Conservation (phyloP, 805 yeast species). For the Zygosaccharomyces pseudorouxii region DNA sequence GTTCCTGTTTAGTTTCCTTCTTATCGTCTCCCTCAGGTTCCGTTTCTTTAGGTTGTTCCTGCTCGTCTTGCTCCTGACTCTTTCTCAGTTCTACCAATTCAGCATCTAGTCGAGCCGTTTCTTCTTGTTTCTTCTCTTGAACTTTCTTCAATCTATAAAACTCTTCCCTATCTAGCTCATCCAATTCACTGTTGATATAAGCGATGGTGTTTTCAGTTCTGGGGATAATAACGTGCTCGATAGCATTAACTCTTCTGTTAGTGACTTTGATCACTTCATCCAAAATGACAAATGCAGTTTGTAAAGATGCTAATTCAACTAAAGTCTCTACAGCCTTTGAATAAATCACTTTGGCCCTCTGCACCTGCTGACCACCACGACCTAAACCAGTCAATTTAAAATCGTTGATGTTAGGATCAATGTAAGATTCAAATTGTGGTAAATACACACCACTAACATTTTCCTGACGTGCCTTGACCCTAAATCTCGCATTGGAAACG, state of each 20-base stretch:
- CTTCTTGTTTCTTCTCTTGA: constrained; percentile 87
- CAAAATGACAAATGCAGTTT: constrained; percentile 91
- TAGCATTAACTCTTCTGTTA: constrained; percentile 96
- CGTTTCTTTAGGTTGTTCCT: constrained; percentile 12
- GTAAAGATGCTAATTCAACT: constrained; percentile 92
- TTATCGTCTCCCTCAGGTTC: constrained; percentile 19
- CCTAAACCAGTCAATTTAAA: constrained; percentile 96
- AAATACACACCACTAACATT: constrained; percentile 93
- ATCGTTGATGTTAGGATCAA: constrained; percentile 83
- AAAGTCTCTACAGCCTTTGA: constrained; percentile 95
- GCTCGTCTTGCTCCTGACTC: constrained; percentile 25
- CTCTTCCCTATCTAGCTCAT: constrained; percentile 97
- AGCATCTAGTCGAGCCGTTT: constrained; percentile 59
- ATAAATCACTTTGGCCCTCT: constrained; percentile 87
- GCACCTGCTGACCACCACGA: constrained; percentile 97
- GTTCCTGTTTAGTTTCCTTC: constrained; percentile 19
- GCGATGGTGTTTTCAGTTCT: constrained; percentile 93
- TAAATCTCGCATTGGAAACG: constrained; percentile 85
- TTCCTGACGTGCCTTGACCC: constrained; percentile 87
- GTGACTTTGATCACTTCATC: constrained; percentile 98
- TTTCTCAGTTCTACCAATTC: constrained; percentile 35
- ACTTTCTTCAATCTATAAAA: constrained; percentile 94
- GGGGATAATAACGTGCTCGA: constrained; percentile 96
- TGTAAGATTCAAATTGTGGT: constrained; percentile 85
- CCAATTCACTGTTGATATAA: constrained; percentile 91